Conservation (phyloP, 2,329 filamentous ascomycete genomes). For the Cladophialophora yegresii region DNA sequence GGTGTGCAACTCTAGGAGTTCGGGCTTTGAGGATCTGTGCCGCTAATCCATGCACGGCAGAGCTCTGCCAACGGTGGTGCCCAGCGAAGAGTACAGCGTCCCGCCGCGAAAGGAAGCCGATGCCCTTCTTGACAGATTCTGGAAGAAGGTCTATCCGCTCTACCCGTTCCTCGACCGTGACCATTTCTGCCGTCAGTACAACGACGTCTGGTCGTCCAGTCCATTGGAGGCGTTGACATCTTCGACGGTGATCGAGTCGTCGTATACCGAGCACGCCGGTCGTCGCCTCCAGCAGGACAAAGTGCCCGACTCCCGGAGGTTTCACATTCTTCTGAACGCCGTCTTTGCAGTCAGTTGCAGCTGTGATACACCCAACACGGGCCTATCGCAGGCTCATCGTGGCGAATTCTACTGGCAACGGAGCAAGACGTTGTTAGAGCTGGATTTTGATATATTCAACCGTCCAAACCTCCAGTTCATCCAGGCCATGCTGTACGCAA, state of each 20-base stretch:
- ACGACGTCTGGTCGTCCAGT: conserved; percentile 48
- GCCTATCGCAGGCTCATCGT: conserved; percentile 41
- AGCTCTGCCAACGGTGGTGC: neutral
- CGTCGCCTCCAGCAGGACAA: neutral
- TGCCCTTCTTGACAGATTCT: conserved; percentile 50
- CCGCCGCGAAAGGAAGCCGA: conserved; percentile 52
- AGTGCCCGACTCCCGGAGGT: conserved; percentile 8
- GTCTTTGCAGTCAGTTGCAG: conserved; percentile 53
- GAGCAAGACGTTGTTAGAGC: conserved; percentile 17
- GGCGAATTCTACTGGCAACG: conserved; percentile 37
- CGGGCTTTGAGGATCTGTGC: neutral
- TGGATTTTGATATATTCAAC: conserved; percentile 46
- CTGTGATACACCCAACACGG: conserved; percentile 46
- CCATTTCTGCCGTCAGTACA: conserved; percentile 45
- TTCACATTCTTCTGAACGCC: conserved; percentile 44
- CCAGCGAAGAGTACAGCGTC: conserved; percentile 44
- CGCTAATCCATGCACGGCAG: neutral
- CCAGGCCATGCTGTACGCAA: conserved; percentile 52
- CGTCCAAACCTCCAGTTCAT: conserved; percentile 48
- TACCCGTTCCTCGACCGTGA: conserved; percentile 51
- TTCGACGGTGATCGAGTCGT: neutral
- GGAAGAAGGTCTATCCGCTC: conserved; percentile 51
- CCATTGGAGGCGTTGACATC: neutral
- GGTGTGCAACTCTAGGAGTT: neutral
- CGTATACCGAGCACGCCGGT: neutral